Evolutionary conservation across 208 protist species (phyloP).

Genomic region (Wallacemonas collosoma): DNA sequence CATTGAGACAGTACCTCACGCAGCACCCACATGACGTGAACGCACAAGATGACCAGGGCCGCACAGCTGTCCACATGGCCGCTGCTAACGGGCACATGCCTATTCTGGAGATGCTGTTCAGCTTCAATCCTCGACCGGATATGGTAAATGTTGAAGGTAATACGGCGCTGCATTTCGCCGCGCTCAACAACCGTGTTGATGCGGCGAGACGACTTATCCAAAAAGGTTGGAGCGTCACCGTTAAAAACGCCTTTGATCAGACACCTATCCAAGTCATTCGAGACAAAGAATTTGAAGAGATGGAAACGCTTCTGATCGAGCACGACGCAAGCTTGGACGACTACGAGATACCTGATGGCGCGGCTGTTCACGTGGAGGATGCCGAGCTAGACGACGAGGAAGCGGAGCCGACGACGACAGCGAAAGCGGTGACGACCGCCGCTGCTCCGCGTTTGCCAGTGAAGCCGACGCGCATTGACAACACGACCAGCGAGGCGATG

Average conservation of each 20-base stretch:
- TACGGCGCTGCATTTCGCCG: constrained; percentile 87
- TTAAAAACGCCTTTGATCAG: constrained; percentile 57
- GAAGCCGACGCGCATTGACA: constrained; percentile 15
- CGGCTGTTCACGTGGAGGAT: constrained; percentile 26
- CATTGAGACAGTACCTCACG: constrained; percentile 52
- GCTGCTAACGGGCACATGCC: constrained; percentile 82
- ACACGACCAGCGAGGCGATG: constrained; percentile 29
- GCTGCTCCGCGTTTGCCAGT: neutral
- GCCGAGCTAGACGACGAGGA: constrained; percentile 16
- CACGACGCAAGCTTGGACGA: constrained; percentile 72
- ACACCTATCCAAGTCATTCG: constrained; percentile 83
- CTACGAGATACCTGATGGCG: constrained; percentile 31
- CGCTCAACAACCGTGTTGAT: constrained; percentile 81
- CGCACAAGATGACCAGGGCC: constrained; percentile 68
- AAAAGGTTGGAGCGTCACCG: constrained; percentile 58
- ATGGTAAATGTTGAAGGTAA: constrained; percentile 81
- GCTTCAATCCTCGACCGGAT: constrained; percentile 62
- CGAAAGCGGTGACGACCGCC: neutral
- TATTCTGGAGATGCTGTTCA: constrained; percentile 74
- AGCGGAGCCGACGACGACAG: neutral
- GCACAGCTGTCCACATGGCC: constrained; percentile 86
- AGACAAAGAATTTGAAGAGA: constrained; percentile 79
- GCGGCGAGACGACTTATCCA: constrained; percentile 60
- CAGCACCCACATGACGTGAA: constrained; percentile 54
- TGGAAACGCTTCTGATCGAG: constrained; percentile 79